Evolutionary conservation across 805 yeast genomes (phyloP).

Genomic region (Nakazawaea ernobii): DNA sequence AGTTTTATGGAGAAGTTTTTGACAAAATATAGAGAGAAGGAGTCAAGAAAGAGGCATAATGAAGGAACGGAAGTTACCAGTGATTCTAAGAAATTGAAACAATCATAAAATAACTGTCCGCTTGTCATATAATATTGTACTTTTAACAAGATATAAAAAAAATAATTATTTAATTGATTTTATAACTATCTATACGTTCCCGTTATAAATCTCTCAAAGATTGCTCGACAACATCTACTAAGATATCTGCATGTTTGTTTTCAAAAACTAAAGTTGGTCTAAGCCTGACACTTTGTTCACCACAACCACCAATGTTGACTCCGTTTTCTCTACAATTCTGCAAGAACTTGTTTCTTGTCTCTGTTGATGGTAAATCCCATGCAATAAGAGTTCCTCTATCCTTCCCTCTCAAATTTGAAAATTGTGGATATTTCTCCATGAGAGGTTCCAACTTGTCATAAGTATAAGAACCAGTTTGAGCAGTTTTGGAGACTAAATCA

Average conservation of each 20-base stretch:
- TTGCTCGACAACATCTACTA: slow-evolving; percentile 33
- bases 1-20: slow-evolving; percentile 64
- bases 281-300: slow-evolving; percentile 50
- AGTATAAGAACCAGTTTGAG: slow-evolving; percentile 49
- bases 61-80: background rate
- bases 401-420: slow-evolving; percentile 54
- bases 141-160: no score
- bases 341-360: slow-evolving; percentile 42
- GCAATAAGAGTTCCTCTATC: slow-evolving; percentile 62
- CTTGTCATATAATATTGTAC: no score
- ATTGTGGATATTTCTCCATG: slow-evolving; percentile 34
- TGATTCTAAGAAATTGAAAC: background rate
- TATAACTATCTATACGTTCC: background rate
- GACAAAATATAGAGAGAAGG: slow-evolving; percentile 37
- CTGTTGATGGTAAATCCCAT: slow-evolving; percentile 45
- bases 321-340: slow-evolving; percentile 42
- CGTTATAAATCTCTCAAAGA: background rate
- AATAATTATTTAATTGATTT: no score
- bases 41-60: background rate
- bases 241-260: slow-evolving; percentile 53
- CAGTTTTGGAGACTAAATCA: slow-evolving; percentile 41
- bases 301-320: slow-evolving; percentile 65
- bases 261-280: slow-evolving; percentile 63
- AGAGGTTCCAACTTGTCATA: slow-evolving; percentile 35
- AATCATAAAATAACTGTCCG: background rate